Evolutionary conservation across 148 eudicot genomes (phyloP), one percentile per base, ranked within the genome.

Genomic region (Amaranthus hypochondriacus): DNA sequence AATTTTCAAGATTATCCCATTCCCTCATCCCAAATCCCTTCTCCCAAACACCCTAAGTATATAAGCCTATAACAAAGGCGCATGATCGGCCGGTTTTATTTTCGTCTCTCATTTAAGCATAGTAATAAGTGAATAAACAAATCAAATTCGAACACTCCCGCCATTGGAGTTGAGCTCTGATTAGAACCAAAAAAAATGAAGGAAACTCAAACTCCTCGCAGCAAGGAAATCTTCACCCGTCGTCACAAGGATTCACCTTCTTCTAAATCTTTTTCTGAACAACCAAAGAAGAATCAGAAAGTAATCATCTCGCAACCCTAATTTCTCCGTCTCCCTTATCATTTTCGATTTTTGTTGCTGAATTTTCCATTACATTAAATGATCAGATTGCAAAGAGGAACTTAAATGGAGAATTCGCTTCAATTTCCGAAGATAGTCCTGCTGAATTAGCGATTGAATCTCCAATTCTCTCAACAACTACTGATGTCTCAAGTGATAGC

Each of bases 401-500:
- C 67, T 77, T 89, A 85, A 77, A 82, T 64, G 74, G 81, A 15
- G 89, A 42, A 48, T 83, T 82, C 57, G 46, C 80, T 5, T 81
- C 81, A 7, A 77, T 68, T 74, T 62, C 81, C 6, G 90, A 80
- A 71, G 89, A 85, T 15, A 72, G 57, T 6, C 47, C 72, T 11
- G 14, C 73, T 4, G 84, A 86, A 67, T 75, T 81, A 7, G 73
- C 74, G 13, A 57, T 63, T 51, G 80, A 81, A 13, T 62, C 77
- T 53, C 52, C 60, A 72, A 76, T 69, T 56, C 55, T 72, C 47
- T 67, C 85, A 11, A 50, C 76, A 2, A 54, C 62, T 58, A 70
- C 85, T 0, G 89, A 85, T 74, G 57, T 48, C 52, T 76, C 58
- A 51, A 81, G 52, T 53, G 79, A 83, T 6, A 68, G 50, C 49